These are phyloP conservation scores for Ceratobasidium sp. DNA, from an alignment of 1,284 basidiomycete species.

Conservation along the genomic window DNA sequence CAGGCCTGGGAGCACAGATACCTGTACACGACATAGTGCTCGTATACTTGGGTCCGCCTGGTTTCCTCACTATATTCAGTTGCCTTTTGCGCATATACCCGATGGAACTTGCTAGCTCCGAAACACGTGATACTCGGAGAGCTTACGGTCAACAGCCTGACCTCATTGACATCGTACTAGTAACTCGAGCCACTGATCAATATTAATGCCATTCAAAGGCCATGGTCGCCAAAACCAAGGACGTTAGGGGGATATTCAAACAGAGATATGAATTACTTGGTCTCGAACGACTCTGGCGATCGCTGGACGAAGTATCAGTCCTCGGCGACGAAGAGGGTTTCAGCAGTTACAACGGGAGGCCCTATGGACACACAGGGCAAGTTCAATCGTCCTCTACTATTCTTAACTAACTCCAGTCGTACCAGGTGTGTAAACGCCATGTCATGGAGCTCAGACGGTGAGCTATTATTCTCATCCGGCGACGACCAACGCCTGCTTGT, in stretches of 20 bases:
- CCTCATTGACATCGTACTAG: not conserved
- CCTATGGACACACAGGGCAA: slow-evolving; percentile 68
- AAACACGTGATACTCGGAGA: not conserved
- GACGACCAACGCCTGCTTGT: slow-evolving; percentile 79
- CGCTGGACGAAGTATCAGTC: slow-evolving; percentile 64
- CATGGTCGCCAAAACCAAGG: slow-evolving; percentile 16
- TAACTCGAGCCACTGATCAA: not conserved
- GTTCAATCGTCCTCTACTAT: slow-evolving; percentile 43
- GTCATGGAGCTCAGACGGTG: slow-evolving; percentile 80
- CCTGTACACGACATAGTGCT: no score
- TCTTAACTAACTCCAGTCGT: slow-evolving; percentile 1
- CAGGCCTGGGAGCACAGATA: no score
- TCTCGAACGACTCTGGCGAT: slow-evolving; percentile 41
- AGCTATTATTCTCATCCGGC: slow-evolving; percentile 75
- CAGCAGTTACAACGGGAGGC: slow-evolving; percentile 45
- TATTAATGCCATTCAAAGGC: not conserved
- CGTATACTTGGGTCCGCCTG: not conserved
- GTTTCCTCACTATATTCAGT: not conserved
- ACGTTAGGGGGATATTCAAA: slow-evolving; percentile 9
- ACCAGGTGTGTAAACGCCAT: slow-evolving; percentile 78
- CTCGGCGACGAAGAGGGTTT: slow-evolving; percentile 58
- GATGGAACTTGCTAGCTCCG: not conserved
- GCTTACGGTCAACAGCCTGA: no score
- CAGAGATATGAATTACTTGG: slow-evolving; percentile 31
- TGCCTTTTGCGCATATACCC: not conserved